A percentile compares a stretch with the other conserved stretches of the same genome.
These are phyloP conservation scores for Endocladia muricata DNA, from an alignment of 31 red algal genomes.

Conservation along the genomic window DNA sequence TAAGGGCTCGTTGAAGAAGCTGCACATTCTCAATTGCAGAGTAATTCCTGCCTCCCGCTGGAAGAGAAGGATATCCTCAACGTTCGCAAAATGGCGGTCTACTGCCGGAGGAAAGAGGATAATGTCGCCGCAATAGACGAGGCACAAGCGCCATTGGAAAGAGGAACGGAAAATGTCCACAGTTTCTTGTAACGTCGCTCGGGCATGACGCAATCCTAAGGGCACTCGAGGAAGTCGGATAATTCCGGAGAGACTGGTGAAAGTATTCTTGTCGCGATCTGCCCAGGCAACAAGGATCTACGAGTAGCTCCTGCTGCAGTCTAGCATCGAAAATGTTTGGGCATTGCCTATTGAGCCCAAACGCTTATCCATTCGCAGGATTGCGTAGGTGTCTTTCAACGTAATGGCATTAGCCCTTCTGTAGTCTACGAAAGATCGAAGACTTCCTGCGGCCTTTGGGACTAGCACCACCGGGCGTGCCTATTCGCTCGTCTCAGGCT, in stretches of 20 bases:
- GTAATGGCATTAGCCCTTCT: conserved; percentile 12
- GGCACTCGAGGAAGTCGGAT: conserved; percentile 30
- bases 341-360: conserved; percentile 20
- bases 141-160: conserved; percentile 1
- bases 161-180: conserved; percentile 1
- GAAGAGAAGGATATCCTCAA: neutral
- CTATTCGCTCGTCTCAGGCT: conserved; percentile 20
- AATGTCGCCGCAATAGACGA: conserved; percentile 31
- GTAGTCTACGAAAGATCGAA: conserved; percentile 26
- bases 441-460: conserved; percentile 10
- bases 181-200: conserved; percentile 32
- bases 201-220: conserved; percentile 37
- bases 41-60: neutral
- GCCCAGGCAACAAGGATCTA: conserved; percentile 16
- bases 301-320: conserved; percentile 15
- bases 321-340: conserved; percentile 5
- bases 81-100: neutral
- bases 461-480: conserved; percentile 15
- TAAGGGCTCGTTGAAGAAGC: neutral
- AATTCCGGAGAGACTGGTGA: conserved; percentile 12
- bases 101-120: conserved; percentile 13
- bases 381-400: conserved; percentile 11
- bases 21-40: conserved; percentile 14
- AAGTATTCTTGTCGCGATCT: conserved; percentile 18
- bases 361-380: conserved; percentile 25